Conservation (phyloP, 2,329 filamentous ascomycete species). For the Ceratocystis variospora region DNA sequence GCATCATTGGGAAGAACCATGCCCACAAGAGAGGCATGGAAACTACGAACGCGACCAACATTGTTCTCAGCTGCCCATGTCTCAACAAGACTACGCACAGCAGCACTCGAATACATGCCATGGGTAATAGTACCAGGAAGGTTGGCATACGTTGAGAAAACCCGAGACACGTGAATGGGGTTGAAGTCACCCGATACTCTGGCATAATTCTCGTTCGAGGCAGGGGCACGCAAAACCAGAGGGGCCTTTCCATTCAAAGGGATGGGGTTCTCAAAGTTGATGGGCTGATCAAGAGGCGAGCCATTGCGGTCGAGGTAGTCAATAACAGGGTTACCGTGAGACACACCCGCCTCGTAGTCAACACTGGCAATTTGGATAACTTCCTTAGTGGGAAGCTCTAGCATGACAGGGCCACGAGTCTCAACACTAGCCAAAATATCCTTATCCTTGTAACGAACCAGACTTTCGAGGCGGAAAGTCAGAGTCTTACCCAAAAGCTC, state of each 20-base stretch:
- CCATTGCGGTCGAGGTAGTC: conserved; percentile 92
- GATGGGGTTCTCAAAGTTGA: conserved; percentile 95
- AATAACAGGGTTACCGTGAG: conserved; percentile 90
- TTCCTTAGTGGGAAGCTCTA: conserved; percentile 94
- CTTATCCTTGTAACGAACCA: conserved; percentile 91
- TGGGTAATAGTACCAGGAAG: conserved; percentile 95
- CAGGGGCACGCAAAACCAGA: conserved; percentile 74
- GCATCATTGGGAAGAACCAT: conserved; percentile 98
- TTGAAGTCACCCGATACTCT: conserved; percentile 97
- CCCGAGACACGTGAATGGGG: conserved; percentile 93
- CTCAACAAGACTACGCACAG: conserved; percentile 89
- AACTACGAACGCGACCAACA: conserved; percentile 89
- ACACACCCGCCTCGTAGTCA: conserved; percentile 81
- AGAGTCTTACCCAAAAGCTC: conserved; percentile 86
- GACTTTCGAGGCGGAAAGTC: conserved; percentile 86
- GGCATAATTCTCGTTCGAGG: conserved; percentile 95
- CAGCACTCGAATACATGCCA: conserved; percentile 97
- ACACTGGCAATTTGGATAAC: conserved; percentile 95
- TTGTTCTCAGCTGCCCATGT: conserved; percentile 99
- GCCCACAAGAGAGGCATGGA: conserved; percentile 90
- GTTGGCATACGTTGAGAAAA: conserved; percentile 92
- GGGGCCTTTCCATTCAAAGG: conserved; percentile 86
- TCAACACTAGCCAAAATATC: conserved; percentile 80
- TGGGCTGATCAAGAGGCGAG: conserved; percentile 82
- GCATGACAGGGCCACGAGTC: conserved; percentile 79